phyloP scores from a whole-genome alignment of 352 stramenopile genomes.

The Plasmopara viticola region DNA sequence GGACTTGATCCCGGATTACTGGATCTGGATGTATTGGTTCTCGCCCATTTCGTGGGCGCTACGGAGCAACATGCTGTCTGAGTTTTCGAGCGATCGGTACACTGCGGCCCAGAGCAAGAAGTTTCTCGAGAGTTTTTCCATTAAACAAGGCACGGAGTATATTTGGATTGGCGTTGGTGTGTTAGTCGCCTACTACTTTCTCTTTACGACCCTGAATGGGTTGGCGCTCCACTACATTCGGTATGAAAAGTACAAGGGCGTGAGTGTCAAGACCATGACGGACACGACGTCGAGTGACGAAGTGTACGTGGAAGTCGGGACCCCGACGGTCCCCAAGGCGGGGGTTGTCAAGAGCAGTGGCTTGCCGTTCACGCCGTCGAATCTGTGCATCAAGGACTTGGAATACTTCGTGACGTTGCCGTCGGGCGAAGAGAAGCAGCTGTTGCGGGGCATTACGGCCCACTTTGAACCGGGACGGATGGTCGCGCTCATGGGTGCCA shows the following conservation, averaged over 20 bases:
- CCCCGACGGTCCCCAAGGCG: constrained; percentile 5
- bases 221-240: constrained; percentile 46
- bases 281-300: constrained; percentile 19
- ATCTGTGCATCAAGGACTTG: constrained; percentile 41
- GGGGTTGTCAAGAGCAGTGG: constrained; percentile 8
- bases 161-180: constrained; percentile 45
- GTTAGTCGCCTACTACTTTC: constrained; percentile 43
- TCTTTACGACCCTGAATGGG: constrained; percentile 44
- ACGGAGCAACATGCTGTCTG: constrained; percentile 46
- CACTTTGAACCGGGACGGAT: constrained; percentile 52
- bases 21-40: constrained; percentile 79
- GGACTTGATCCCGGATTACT: constrained; percentile 59
- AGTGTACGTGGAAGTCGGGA: constrained; percentile 35
- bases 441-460: constrained; percentile 34
- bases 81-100: constrained; percentile 39
- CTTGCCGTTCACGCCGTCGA: constrained; percentile 32
- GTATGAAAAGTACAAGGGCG: constrained; percentile 38
- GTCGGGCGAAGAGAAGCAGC: constrained; percentile 35
- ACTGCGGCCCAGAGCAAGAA: constrained; percentile 5
- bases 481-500: constrained; percentile 71
- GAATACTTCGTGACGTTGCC: constrained; percentile 52
- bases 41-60: constrained; percentile 55
- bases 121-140: constrained; percentile 31
- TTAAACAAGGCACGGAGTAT: constrained; percentile 32
- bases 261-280: constrained; percentile 28